A percentile compares a stretch with the other conserved stretches of the same genome.
Conservation (phyloP, 2,329 filamentous ascomycete genomes). For the Pyricularia pennisetigena region DNA sequence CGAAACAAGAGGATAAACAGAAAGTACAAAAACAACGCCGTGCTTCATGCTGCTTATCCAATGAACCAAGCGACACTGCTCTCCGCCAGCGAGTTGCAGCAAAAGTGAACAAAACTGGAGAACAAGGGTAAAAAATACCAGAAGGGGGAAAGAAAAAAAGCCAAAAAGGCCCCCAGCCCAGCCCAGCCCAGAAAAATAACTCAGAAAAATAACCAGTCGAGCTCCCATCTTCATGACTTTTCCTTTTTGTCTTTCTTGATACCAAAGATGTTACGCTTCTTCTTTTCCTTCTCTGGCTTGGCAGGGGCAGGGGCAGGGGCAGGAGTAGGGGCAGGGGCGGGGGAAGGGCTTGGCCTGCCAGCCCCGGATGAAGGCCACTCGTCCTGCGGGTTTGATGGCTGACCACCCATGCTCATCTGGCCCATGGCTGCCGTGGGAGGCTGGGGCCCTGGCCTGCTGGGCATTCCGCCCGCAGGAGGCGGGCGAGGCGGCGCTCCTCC, state of each 20-base stretch:
- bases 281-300: constrained; percentile 30
- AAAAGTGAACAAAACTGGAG: neutral
- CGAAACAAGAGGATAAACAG: neutral
- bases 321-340: too few relatives aligned
- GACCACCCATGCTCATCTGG: constrained; percentile 37
- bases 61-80: neutral
- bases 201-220: neutral
- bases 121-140: neutral
- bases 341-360: neutral
- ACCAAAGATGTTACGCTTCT: constrained; percentile 24
- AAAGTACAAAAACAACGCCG: neutral
- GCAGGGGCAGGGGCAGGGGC: constrained; percentile 7
- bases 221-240: constrained; percentile 1
- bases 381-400: constrained; percentile 8
- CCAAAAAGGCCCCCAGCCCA: neutral
- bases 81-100: constrained; percentile 1
- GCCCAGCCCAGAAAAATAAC: too few relatives aligned
- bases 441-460: constrained; percentile 22
- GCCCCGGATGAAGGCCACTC: constrained; percentile 11
- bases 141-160: constrained; percentile 1
- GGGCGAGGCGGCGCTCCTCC: constrained; percentile 5
- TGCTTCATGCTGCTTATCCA: neutral
- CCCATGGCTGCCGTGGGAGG: constrained; percentile 47
- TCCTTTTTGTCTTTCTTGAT: constrained; percentile 16
- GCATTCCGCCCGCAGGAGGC: constrained; percentile 22